A percentile compares a stretch with the other conserved stretches of the same genome.
Conservation (phyloP, 345 rosid species). For the Leavenworthia alabamica region DNA sequence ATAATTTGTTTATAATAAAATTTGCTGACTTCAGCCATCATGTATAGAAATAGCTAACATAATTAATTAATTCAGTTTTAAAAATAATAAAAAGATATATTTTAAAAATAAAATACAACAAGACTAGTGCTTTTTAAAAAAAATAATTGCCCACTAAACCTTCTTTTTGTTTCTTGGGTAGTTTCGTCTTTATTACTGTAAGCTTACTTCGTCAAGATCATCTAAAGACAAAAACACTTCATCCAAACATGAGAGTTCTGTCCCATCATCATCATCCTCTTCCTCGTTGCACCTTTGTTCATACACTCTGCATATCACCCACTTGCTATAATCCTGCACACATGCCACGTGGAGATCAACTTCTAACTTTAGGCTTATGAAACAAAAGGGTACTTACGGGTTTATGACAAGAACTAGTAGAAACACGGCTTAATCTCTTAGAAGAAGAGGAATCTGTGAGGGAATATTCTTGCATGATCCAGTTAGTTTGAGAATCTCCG, state of each 20-base stretch:
- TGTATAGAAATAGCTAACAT: neutral
- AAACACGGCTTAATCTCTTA: slow-evolving; percentile 40
- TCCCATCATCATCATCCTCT: slow-evolving; percentile 45
- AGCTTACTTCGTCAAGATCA: slow-evolving; percentile 88
- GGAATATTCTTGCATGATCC: slow-evolving; percentile 83
- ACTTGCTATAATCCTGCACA: slow-evolving; percentile 67
- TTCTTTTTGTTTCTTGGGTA: slow-evolving; percentile 15
- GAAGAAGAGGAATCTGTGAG: slow-evolving; percentile 51
- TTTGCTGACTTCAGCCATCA: neutral
- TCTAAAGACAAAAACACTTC: slow-evolving; percentile 92
- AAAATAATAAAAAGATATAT: slow-evolving; percentile 2
- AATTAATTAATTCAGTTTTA: neutral
- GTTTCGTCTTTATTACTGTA: slow-evolving; percentile 40
- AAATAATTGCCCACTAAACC: slow-evolving; percentile 33
- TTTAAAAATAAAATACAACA: slow-evolving; percentile 16
- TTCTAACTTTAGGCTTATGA: neutral
- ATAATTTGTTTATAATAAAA: neutral
- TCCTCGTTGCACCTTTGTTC: slow-evolving; percentile 39
- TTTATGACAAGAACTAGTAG: slow-evolving; percentile 28
- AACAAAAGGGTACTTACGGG: slow-evolving; percentile 32
- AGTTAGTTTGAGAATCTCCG: slow-evolving; percentile 64
- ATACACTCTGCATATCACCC: slow-evolving; percentile 87
- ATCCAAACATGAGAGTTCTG: slow-evolving; percentile 86
- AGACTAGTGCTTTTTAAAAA: neutral
- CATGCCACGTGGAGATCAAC: slow-evolving; percentile 20